Percentiles rank a stretch among this genome's conserved stretches.
phyloP scores from a whole-genome alignment of 148 eudicot species.

The Vaccinium corymbosum region DNA sequence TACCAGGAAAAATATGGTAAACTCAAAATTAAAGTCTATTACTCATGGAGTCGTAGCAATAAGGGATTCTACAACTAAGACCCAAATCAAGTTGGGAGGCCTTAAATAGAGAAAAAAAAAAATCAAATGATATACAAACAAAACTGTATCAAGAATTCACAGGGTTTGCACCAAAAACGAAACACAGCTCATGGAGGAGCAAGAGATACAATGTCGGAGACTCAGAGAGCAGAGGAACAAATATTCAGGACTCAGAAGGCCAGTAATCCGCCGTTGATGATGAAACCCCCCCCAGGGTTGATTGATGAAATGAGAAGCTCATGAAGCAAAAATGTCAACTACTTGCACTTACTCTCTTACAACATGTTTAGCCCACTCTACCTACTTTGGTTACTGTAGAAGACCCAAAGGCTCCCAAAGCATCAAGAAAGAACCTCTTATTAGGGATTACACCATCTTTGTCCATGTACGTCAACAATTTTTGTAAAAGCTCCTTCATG shows the following conservation, averaged over 20 bases:
- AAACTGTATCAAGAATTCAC: not conserved
- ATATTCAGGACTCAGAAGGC: not conserved
- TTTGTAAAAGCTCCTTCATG: slow-evolving; percentile 60
- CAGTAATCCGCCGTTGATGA: not conserved
- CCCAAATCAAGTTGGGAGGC: slow-evolving; percentile 5
- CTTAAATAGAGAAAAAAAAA: not conserved
- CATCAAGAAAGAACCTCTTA: slow-evolving; percentile 67
- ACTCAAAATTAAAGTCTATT: not conserved
- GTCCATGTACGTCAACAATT: slow-evolving; percentile 63
- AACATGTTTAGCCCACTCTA: slow-evolving; percentile 10
- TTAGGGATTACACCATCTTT: slow-evolving; percentile 54
- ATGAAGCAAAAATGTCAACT: not conserved
- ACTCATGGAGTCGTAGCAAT: not conserved
- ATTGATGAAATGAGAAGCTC: not conserved
- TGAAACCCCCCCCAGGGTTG: not conserved
- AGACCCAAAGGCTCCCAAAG: slow-evolving; percentile 72
- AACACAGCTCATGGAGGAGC: not conserved
- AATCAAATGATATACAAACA: not conserved
- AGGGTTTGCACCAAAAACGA: not conserved
- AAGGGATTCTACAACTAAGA: not conserved
- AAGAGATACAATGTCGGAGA: not conserved
- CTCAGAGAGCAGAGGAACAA: not conserved
- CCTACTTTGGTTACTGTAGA: slow-evolving; percentile 27
- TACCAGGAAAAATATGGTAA: not conserved
- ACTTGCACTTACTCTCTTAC: slow-evolving; percentile 7